Conservation (phyloP, 129 eudicot genomes). For the sunflower (Helianthus annuus) region DNA sequence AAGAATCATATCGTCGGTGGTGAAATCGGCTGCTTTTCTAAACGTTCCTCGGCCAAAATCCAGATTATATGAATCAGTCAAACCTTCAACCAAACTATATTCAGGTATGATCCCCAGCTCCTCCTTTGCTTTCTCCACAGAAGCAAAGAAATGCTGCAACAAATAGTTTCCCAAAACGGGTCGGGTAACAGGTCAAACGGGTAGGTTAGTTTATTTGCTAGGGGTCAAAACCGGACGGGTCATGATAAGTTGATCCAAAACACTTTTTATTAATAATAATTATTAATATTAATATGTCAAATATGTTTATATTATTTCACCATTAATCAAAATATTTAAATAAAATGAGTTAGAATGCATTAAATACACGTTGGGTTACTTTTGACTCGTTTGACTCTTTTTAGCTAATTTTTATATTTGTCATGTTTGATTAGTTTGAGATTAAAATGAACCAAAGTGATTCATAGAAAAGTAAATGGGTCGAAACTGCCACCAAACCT, state of each 20-base stretch:
- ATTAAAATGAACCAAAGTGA: not conserved
- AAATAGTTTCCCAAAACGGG: not conserved
- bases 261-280: no score
- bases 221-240: not conserved
- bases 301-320: not conserved
- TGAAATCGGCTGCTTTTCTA: slow-evolving; percentile 87
- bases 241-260: no score
- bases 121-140: slow-evolving; percentile 86
- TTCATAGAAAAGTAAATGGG: not conserved
- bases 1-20: slow-evolving; percentile 82
- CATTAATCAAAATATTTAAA: not conserved
- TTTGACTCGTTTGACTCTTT: not conserved
- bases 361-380: not conserved
- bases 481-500: not conserved
- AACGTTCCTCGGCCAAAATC: slow-evolving; percentile 89
- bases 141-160: slow-evolving; percentile 94
- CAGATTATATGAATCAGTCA: slow-evolving; percentile 73
- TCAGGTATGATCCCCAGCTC: slow-evolving; percentile 82
- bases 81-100: slow-evolving; percentile 73
- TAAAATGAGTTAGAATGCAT: not conserved
- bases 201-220: not conserved
- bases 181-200: no score
- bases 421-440: not conserved
- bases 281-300: no score
- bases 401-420: not conserved